Base-by-base conservation (phyloP, 176 grass and related monocot genomes). In the Canna indica region DNA sequence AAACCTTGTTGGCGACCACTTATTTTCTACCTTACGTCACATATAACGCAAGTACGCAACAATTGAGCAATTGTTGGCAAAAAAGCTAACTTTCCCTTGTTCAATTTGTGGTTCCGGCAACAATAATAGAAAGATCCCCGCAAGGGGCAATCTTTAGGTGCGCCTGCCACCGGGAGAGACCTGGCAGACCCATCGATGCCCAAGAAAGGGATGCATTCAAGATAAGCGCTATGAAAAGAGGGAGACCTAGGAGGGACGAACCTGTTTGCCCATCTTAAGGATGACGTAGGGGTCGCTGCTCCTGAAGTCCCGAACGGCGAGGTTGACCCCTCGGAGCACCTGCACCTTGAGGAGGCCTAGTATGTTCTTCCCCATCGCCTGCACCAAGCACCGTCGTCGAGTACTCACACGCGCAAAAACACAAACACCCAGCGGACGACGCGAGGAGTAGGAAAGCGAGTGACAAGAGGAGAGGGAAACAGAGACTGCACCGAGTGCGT, bases 271-370 rank as follows among this genome's bases (percentile, higher is more conserved):
- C 63, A 66, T 66, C 63, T 39, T 66, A 34, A 66, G 18, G 18
- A 66, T 66, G 63, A 66, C 63, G 15, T 66, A 66, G 2, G 63
- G 63, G 34, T 66, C 63, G 63, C 63, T 66, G 63, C 63, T 66
- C 34, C 63, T 3, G 7, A 38, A 6, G 63, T 66, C 63, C 27
- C 63, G 63, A 34, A 66, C 29, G 63, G 63, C 63, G 63, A 66
- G 63, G 35, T 25, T 24, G 2, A 66, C 63, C 34, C 63, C 63
- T 38, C 63, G 35, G 18, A 33, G 33, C 33, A 66, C 63, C 63
- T 17, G 63, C 63, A 66, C 35, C 20, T n/a, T 22, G 33, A 66
- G 17, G 16, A 41, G 63, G 18, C 35, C 63, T 7, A 66, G 34
- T 20, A 66, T 63, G 4, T 44, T 11, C 20, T 54, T 20, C 50